Evolutionary conservation across 169 alveolate species (phyloP), one percentile per base, ranked within the genome.

Genomic region (Eimeria mitis): DNA sequence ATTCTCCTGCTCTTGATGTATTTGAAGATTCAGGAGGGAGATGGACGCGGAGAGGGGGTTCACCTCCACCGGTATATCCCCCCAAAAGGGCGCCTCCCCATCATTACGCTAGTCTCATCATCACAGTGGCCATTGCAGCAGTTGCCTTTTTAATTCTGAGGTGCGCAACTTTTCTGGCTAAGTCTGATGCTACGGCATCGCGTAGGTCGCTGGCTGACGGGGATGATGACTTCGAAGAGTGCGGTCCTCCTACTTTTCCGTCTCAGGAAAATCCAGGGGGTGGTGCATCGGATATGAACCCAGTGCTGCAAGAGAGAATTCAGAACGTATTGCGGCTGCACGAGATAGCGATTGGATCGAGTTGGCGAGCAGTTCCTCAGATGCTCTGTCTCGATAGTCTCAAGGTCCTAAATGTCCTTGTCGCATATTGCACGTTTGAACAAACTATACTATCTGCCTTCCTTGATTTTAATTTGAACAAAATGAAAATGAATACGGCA

Each of bases 51-150:
- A 73, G 34, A 34, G 83, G 31, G 54, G 54, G 4, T 11, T 31
- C 2, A 31, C 56, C 1, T 16, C 56, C 83, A 7, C 34, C 7
- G 54, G 11, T 21, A 3, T 73, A 40, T 73, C 31, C 16, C 54
- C 1, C 56, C 56, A 52, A 40, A 13, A 73, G 83, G 34, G 34
- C 56, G 34, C 13, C 83, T 73, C 56, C 37, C 52, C 52, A 56
- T 3, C n/a, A 40, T n/a, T 40, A 40, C 56, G 2, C 83, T 34
- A 2, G 56, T 21, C 56, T 73, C 54, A 40, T 73, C 56, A 0
- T 37, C 83, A 73, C 54, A 73, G 28, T 37, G 83, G 83, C 83
- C 16, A 2, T 73, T 52, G 56, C 83, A 73, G 83, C 83, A 40
- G 56, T 73, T 73, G 83, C 34, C 31, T 23, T 73, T 73, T 37